Evolutionary conservation across 176 grass and related monocot species (phyloP).

Genomic region (Alopecurus myosuroides): DNA sequence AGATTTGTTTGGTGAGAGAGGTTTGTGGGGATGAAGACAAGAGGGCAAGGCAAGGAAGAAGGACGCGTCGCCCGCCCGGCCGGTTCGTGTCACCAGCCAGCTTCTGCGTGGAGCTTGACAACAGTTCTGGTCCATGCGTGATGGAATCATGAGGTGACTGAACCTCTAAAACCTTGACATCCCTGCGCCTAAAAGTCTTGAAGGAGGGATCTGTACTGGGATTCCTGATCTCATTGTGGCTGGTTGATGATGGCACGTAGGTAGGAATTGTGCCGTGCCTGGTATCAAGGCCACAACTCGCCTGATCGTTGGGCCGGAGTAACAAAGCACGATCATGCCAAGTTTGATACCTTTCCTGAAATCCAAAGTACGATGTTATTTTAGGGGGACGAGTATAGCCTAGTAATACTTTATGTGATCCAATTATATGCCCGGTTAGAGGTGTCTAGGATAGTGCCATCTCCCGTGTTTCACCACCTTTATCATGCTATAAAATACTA

Average conservation of each 20-base stretch:
- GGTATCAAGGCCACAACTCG: slow-evolving; percentile 8
- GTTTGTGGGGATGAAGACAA: not conserved
- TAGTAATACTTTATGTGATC: not conserved
- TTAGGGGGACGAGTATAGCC: not conserved
- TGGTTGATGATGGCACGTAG: not conserved
- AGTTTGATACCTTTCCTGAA: not conserved
- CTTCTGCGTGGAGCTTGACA: not conserved
- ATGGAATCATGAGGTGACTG: slow-evolving; percentile 5
- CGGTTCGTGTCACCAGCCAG: not conserved
- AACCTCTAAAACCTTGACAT: not conserved
- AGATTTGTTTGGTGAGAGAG: not conserved
- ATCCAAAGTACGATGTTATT: not conserved
- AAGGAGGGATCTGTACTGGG: not conserved
- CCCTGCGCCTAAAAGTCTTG: not conserved
- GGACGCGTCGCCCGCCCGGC: not conserved
- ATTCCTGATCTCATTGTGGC: slow-evolving; percentile 13
- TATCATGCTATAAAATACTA: not conserved
- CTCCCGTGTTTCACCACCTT: not conserved
- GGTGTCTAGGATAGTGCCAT: not conserved
- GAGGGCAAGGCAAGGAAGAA: not conserved
- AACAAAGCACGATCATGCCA: slow-evolving; percentile 7
- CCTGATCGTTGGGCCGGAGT: not conserved
- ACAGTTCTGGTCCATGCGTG: not conserved
- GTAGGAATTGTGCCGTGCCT: not conserved
- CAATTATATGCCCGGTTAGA: not conserved